Evolutionary conservation across 148 eudicot species (phyloP).

Genomic region (Salicornia ramosissima): DNA sequence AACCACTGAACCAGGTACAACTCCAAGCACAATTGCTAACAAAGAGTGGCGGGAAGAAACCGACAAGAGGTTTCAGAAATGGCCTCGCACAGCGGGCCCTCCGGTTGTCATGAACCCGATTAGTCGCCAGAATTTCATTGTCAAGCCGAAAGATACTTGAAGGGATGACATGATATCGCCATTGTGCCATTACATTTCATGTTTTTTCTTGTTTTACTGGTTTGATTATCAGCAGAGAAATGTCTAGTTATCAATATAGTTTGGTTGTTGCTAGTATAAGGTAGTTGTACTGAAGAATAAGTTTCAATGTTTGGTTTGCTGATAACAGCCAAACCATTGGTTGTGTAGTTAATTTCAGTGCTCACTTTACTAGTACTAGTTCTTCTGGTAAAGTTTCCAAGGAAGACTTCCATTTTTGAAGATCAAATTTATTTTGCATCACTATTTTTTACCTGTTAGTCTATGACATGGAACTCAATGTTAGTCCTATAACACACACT

Average conservation of each 20-base stretch:
- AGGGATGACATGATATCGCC: background rate
- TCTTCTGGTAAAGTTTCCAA: background rate
- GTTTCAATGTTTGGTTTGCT: background rate
- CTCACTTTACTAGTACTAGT: background rate
- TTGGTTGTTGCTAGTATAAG: background rate
- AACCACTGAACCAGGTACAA: constrained; percentile 28
- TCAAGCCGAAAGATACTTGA: constrained; percentile 22
- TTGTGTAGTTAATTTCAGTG: background rate
- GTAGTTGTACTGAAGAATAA: background rate
- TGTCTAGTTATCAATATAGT: background rate
- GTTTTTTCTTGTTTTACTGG: too few species aligned
- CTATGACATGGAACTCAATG: background rate
- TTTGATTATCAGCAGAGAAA: too few species aligned
- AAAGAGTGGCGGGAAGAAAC: constrained; percentile 34
- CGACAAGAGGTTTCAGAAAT: constrained; percentile 32
- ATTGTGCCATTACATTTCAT: background rate
- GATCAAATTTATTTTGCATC: too few species aligned
- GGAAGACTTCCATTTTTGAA: background rate
- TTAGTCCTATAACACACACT: background rate
- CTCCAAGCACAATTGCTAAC: constrained; percentile 24
- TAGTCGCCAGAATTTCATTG: constrained; percentile 32
- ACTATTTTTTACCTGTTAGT: too few species aligned
- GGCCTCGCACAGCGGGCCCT: constrained; percentile 36
- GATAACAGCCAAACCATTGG: background rate
- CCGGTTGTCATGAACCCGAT: constrained; percentile 35